Percentiles rank a stretch among this genome's conserved stretches.
Conservation (phyloP, 179 eudicot genomes). For the Beta lomatogona region DNA sequence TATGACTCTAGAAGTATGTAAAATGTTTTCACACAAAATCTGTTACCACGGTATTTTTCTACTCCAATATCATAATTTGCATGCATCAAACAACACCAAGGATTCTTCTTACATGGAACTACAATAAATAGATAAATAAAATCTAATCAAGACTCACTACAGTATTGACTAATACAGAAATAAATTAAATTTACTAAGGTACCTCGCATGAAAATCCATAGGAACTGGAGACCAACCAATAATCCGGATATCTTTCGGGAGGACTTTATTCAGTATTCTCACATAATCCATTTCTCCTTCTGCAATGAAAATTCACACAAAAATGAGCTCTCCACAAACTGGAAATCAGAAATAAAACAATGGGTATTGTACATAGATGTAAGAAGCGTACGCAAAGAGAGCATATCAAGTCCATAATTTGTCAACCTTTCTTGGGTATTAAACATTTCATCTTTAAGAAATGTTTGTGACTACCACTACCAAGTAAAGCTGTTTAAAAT, state of each 20-base stretch:
- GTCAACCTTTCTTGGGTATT: neutral
- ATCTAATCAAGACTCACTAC: neutral
- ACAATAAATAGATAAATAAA: neutral
- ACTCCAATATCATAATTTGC: neutral
- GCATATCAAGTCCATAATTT: neutral
- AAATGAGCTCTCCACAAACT: constrained; percentile 10
- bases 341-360: neutral
- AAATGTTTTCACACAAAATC: neutral
- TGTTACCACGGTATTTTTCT: neutral
- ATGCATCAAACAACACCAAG: neutral
- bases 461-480: neutral
- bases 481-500: neutral
- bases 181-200: constrained; percentile 12
- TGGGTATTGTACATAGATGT: neutral
- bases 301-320: constrained; percentile 27
- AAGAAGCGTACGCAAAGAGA: neutral
- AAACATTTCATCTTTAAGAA: neutral
- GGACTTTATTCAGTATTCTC: constrained; percentile 68
- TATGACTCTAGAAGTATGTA: neutral
- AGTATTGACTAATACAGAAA: neutral
- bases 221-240: constrained; percentile 89
- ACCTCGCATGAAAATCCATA: constrained; percentile 87
- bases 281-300: constrained; percentile 81
- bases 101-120: neutral
- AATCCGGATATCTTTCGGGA: constrained; percentile 84